phyloP scores from a whole-genome alignment of 2,329 filamentous ascomycete genomes.

The Passalora sequoiae region DNA sequence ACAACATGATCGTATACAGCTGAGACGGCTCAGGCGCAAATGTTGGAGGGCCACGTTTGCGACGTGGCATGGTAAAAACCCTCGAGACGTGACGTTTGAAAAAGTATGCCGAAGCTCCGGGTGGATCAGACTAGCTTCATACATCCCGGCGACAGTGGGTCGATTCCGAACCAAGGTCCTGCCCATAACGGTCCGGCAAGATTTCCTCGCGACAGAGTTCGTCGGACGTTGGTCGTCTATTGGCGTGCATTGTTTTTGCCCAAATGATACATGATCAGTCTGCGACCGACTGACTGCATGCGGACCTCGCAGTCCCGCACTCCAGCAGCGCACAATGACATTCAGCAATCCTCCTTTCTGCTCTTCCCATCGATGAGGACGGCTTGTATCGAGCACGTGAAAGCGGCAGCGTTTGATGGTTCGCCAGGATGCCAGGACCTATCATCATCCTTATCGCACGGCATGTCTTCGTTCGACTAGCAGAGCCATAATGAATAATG shows the following conservation, averaged over 20 bases:
- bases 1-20: not conserved
- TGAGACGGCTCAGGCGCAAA: not conserved
- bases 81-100: conserved; percentile 11
- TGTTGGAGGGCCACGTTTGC: not conserved
- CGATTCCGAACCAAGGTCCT: conserved; percentile 9
- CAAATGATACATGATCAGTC: not conserved
- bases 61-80: not conserved
- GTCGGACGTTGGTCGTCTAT: conserved; percentile 7
- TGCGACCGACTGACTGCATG: not conserved
- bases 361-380: no score
- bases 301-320: not conserved
- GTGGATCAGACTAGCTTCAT: conserved; percentile 7
- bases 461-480: not conserved
- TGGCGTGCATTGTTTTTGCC: conserved; percentile 11
- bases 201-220: conserved; percentile 10
- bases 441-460: conserved; percentile 2
- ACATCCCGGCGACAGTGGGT: conserved; percentile 6
- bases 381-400: no score
- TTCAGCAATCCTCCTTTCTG: not conserved
- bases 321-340: not conserved
- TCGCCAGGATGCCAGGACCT: not conserved
- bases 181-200: conserved; percentile 10
- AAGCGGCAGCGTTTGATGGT: not conserved
- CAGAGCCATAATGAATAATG: not conserved
- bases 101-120: conserved; percentile 5